These are phyloP conservation scores for Aspergillus avenaceus DNA, from an alignment of 495 filamentous ascomycete species.

Conservation along the genomic window DNA sequence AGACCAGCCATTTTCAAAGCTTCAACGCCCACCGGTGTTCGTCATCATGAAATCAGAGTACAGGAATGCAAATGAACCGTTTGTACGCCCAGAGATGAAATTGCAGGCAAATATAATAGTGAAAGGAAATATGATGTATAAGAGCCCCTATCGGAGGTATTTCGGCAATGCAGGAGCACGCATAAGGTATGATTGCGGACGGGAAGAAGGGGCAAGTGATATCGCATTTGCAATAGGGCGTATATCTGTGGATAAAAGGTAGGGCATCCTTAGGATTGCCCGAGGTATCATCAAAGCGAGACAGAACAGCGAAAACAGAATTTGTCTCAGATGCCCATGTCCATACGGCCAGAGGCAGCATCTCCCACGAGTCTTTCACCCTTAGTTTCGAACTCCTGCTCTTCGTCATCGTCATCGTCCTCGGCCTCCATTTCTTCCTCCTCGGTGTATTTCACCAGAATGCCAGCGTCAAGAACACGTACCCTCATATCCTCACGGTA, in stretches of 20 bases:
- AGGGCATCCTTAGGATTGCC: background rate
- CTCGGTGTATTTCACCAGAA: constrained; percentile 54
- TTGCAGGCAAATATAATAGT: constrained; percentile 7
- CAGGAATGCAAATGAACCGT: constrained; percentile 19
- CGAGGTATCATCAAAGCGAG: background rate
- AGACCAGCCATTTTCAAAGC: constrained; percentile 26
- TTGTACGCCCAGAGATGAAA: constrained; percentile 27
- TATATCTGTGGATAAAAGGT: background rate
- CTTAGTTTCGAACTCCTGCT: constrained; percentile 22
- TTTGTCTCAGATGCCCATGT: constrained; percentile 31
- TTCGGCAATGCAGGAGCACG: background rate
- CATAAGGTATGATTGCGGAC: background rate
- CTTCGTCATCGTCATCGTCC: constrained; percentile 42
- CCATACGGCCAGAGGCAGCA: constrained; percentile 41
- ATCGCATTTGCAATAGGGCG: background rate
- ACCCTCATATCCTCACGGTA: constrained; percentile 74
- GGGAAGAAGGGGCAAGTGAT: background rate
- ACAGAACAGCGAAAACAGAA: constrained; percentile 6
- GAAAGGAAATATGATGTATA: constrained; percentile 1
- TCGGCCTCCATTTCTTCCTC: constrained; percentile 50
- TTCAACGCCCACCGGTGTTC: constrained; percentile 25
- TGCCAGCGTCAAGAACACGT: constrained; percentile 50
- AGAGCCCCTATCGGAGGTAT: background rate
- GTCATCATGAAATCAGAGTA: constrained; percentile 21
- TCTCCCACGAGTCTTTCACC: constrained; percentile 32